phyloP scores from a whole-genome alignment of 2,329 filamentous ascomycete species.

The Aulographum hederae region DNA sequence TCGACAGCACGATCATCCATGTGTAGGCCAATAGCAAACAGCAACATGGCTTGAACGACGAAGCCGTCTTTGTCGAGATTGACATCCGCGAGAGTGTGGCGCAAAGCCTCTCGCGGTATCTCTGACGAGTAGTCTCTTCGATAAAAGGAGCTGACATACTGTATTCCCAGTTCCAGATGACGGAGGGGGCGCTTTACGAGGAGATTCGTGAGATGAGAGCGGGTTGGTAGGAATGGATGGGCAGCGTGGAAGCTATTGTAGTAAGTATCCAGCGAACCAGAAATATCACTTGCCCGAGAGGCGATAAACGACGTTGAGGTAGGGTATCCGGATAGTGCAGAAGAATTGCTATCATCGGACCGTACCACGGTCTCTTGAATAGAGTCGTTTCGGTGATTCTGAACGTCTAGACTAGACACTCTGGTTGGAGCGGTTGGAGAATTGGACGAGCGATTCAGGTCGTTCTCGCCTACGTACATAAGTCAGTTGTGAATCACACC shows the following conservation, averaged over 20 bases:
- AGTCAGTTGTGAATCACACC: too few relatives aligned
- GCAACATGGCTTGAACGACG: conserved; percentile 57
- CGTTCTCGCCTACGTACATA: too few relatives aligned
- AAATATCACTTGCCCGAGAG: too few relatives aligned
- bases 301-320: too few relatives aligned
- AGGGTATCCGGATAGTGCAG: too few relatives aligned
- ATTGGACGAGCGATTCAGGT: too few relatives aligned
- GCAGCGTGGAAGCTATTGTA: conserved; percentile 36
- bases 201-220: conserved; percentile 18
- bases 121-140: conserved; percentile 25
- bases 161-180: conserved; percentile 34
- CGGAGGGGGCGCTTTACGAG: conserved; percentile 20
- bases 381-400: too few relatives aligned
- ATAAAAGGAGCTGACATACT: conserved; percentile 38
- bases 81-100: conserved; percentile 13
- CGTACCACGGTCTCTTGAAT: too few relatives aligned
- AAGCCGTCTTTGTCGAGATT: conserved; percentile 24
- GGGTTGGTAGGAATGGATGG: conserved; percentile 38
- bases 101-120: conserved; percentile 21
- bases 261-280: conserved; percentile 34
- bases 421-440: too few relatives aligned
- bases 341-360: too few relatives aligned
- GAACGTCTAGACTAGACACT: too few relatives aligned
- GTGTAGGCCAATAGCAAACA: conserved; percentile 63
- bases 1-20: conserved; percentile 49